A percentile compares a stretch with the other conserved stretches of the same genome.
Evolutionary conservation across 192 early-diverging fungal genomes (phyloP).

Genomic region (Linderina pennispora): DNA sequence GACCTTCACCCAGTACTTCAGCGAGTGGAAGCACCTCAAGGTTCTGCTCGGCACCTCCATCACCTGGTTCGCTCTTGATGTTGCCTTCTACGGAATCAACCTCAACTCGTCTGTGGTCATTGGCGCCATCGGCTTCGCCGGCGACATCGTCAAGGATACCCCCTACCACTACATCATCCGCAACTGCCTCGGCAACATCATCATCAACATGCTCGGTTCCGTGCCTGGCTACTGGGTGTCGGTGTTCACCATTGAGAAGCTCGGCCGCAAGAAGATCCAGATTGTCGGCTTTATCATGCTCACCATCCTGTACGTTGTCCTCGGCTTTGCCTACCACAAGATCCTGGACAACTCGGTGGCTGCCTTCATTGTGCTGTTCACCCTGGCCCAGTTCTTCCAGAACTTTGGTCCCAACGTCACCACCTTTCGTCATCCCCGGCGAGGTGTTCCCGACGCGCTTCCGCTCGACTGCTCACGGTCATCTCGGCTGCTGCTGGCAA

Average conservation of each 20-base stretch:
- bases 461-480: conserved; percentile 72
- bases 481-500: conserved; percentile 78
- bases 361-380: conserved; percentile 62
- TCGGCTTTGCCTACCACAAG: conserved; percentile 65
- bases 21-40: conserved; percentile 74
- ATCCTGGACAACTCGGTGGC: conserved; percentile 53
- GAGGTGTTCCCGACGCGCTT: conserved; percentile 81
- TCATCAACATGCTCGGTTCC: conserved; percentile 77
- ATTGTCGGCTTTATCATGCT: conserved; percentile 80
- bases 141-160: conserved; percentile 21
- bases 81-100: conserved; percentile 81
- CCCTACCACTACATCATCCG: conserved; percentile 49
- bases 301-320: conserved; percentile 65
- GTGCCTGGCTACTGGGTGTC: conserved; percentile 97
- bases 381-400: conserved; percentile 72
- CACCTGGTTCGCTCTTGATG: conserved; percentile 73
- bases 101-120: conserved; percentile 74
- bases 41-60: conserved; percentile 69
- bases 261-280: conserved; percentile 93
- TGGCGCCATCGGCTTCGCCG: conserved; percentile 61
- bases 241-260: conserved; percentile 79
- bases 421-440: conserved; percentile 77
- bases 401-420: conserved; percentile 97
- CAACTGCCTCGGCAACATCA: conserved; percentile 84
- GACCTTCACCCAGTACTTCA: conserved; percentile 65